phyloP scores from a whole-genome alignment of 225 moss, liverwort and hornwort species.

The Antitrichia curtipendula region DNA sequence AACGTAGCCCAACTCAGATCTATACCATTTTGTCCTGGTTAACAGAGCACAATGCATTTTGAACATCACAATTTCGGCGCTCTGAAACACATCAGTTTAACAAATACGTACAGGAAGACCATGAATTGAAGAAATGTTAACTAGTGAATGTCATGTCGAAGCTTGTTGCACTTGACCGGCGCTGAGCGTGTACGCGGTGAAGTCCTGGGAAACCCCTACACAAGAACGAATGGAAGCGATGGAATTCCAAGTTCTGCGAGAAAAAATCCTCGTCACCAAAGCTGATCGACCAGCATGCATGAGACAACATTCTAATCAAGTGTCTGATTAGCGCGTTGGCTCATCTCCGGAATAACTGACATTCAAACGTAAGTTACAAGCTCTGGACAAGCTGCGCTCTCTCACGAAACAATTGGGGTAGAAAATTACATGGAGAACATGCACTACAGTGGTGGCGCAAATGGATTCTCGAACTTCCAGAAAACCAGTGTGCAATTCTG shows the following conservation, averaged over 20 bases:
- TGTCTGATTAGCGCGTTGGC: background rate
- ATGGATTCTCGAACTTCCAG: background rate
- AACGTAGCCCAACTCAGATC: background rate
- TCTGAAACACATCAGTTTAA: background rate
- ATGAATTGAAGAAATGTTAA: background rate
- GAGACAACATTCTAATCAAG: background rate
- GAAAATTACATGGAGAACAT: background rate
- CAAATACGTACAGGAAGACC: no score
- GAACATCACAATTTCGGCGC: background rate
- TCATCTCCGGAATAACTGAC: background rate
- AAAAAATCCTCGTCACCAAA: background rate
- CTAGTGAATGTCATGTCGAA: background rate
- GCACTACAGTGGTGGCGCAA: background rate
- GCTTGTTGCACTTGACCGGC: background rate
- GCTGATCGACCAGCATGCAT: background rate
- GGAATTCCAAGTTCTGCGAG: background rate
- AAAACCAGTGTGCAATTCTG: background rate
- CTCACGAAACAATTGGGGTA: background rate
- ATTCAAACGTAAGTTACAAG: background rate
- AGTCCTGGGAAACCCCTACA: background rate
- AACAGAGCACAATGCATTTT: background rate
- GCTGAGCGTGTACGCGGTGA: background rate
- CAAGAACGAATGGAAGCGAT: background rate
- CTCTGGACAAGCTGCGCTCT: background rate
- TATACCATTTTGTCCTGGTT: no score